Conservation (phyloP, 2,329 filamentous ascomycete species). For the Chrysosporium keratinophilum region DNA sequence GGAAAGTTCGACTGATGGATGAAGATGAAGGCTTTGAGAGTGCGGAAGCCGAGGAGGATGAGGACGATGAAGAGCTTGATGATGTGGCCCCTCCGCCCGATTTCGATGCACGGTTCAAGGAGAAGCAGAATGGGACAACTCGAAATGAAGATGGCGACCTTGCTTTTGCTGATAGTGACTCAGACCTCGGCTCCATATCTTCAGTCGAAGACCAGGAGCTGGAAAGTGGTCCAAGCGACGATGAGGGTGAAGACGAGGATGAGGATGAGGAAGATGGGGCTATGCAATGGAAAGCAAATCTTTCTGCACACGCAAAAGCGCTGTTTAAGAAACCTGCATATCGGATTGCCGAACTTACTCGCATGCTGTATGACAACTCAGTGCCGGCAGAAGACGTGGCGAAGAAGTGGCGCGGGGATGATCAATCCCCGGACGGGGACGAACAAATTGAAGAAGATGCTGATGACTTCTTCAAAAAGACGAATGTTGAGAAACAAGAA, state of each 20-base stretch:
- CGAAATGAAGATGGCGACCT: slow-evolving; percentile 57
- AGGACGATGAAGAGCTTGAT: slow-evolving; percentile 27
- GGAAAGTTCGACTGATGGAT: slow-evolving; percentile 41
- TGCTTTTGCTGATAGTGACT: slow-evolving; percentile 92
- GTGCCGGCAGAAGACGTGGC: slow-evolving; percentile 66
- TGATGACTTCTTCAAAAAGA: slow-evolving; percentile 56
- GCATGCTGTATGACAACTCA: slow-evolving; percentile 77
- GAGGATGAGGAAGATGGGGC: slow-evolving; percentile 52
- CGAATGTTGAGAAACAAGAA: slow-evolving; percentile 40
- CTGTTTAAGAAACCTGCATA: slow-evolving; percentile 64
- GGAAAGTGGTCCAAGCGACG: slow-evolving; percentile 44
- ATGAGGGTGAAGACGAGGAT: slow-evolving; percentile 38
- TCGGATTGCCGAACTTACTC: slow-evolving; percentile 69
- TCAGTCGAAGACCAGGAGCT: slow-evolving; percentile 47
- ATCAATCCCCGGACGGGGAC: slow-evolving; percentile 39
- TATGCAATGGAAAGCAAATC: slow-evolving; percentile 78
- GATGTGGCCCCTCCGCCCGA: slow-evolving; percentile 35
- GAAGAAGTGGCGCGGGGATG: slow-evolving; percentile 60
- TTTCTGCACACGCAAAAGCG: slow-evolving; percentile 61
- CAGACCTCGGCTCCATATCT: slow-evolving; percentile 83
- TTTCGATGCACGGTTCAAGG: slow-evolving; percentile 35
- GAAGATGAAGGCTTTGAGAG: slow-evolving; percentile 44
- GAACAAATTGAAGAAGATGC: slow-evolving; percentile 54
- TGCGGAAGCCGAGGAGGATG: slow-evolving; percentile 45
- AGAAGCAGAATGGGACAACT: slow-evolving; percentile 44